Conservation (phyloP, 2,329 filamentous ascomycete species). For the Myriosclerotinia curreyana region DNA sequence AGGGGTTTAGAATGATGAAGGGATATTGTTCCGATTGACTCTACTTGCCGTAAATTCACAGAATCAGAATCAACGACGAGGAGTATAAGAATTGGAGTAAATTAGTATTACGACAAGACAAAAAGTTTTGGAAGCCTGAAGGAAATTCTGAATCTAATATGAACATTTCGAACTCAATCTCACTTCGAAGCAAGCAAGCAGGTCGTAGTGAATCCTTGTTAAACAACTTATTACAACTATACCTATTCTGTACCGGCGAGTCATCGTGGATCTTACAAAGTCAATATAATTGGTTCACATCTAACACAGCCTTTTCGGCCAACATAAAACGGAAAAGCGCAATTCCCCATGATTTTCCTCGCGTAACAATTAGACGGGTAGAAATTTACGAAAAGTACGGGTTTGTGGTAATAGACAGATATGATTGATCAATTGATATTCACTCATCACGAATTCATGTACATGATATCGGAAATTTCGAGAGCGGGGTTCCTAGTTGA, state of each 20-base stretch:
- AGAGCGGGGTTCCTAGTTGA: conserved; percentile 6
- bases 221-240: not conserved
- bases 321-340: conserved; percentile 13
- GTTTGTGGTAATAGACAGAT: not conserved
- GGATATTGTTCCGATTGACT: conserved; percentile 1
- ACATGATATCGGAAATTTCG: conserved; percentile 4
- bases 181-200: conserved; percentile 1
- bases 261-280: not conserved
- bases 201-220: conserved; percentile 4
- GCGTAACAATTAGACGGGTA: conserved; percentile 9
- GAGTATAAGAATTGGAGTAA: not conserved
- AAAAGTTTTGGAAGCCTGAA: not conserved
- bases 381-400: not conserved
- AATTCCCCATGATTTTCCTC: conserved; percentile 8
- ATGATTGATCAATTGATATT: conserved; percentile 5
- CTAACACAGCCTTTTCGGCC: conserved; percentile 14
- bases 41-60: conserved; percentile 4
- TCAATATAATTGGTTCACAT: not conserved
- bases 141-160: conserved; percentile 14
- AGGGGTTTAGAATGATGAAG: not conserved
- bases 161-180: conserved; percentile 14
- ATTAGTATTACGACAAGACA: conserved; percentile 13
- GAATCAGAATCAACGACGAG: conserved; percentile 10
- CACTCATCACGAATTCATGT: not conserved
- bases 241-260: conserved; percentile 17